Evolutionary conservation across 139 green algal species (phyloP).

Genomic region (Auxenochlorella pyrenoidosa): DNA sequence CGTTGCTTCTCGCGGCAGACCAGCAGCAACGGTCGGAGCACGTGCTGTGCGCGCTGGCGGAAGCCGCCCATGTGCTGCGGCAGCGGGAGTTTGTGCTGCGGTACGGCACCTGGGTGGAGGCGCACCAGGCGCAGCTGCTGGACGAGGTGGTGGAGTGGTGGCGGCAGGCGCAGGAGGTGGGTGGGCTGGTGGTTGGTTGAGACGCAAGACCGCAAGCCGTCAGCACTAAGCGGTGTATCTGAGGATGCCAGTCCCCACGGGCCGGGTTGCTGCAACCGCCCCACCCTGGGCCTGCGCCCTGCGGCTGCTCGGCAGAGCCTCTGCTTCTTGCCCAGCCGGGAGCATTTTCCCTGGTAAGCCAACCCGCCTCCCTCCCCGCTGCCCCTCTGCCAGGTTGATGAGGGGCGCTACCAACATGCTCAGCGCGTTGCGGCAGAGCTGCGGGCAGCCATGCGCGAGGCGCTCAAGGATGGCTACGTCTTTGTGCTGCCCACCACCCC

Average conservation of each 20-base stretch:
- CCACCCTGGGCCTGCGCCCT: no score
- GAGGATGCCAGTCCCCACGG: no score
- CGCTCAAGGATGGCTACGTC: slow-evolving; percentile 45
- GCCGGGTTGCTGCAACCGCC: no score
- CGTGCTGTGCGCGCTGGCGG: slow-evolving; percentile 34
- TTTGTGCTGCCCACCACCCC: slow-evolving; percentile 50
- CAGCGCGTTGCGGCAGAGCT: slow-evolving; percentile 29
- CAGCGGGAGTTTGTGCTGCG: slow-evolving; percentile 23
- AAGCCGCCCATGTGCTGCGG: slow-evolving; percentile 15
- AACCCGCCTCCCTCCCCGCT: no score
- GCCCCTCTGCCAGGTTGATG: not conserved
- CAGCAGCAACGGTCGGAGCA: not conserved
- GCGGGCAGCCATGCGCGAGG: slow-evolving; percentile 21
- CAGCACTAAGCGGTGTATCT: no score
- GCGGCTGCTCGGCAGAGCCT: no score
- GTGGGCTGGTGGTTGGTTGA: not conserved
- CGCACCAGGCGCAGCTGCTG: not conserved
- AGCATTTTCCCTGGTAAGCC: not conserved
- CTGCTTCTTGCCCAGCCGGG: no score
- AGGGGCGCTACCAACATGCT: slow-evolving; percentile 18
- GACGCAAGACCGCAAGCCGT: no score
- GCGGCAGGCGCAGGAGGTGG: slow-evolving; percentile 27
- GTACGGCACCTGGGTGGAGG: slow-evolving; percentile 35
- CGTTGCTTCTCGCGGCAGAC: not conserved
- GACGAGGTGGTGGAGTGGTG: not conserved